These are phyloP conservation scores for Penicillium sp. DNA, from an alignment of 2,329 filamentous ascomycete species.

Conservation along the genomic window DNA sequence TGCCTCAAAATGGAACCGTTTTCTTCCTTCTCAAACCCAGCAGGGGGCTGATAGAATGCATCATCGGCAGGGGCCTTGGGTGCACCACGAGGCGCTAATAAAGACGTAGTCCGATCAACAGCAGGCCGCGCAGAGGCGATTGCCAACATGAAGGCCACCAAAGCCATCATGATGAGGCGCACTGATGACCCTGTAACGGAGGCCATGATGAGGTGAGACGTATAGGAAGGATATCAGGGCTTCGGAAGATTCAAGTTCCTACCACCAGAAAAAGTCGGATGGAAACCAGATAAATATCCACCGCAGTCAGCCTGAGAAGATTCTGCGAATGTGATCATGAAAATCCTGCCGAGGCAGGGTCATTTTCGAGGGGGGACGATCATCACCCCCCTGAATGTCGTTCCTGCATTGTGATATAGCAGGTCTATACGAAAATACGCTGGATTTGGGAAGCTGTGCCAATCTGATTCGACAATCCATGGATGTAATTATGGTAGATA, in stretches of 20 bases:
- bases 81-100: conserved; percentile 1
- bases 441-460: too few relatives aligned
- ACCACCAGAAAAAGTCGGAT: conserved; percentile 1
- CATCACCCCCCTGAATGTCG: conserved; percentile 1
- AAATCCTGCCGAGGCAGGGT: conserved; percentile 14
- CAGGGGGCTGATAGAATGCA: conserved; percentile 33
- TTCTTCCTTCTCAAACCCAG: conserved; percentile 24
- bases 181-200: conserved; percentile 3
- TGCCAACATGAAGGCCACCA: conserved; percentile 16
- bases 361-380: conserved; percentile 7
- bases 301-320: background rate
- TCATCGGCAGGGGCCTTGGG: conserved; percentile 22
- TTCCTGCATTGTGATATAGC: background rate
- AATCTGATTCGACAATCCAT: background rate
- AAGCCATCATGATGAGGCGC: conserved; percentile 11
- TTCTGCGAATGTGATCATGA: conserved; percentile 15
- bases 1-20: conserved; percentile 31
- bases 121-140: conserved; percentile 15
- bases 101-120: background rate
- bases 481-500: background rate
- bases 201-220: conserved; percentile 11
- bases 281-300: conserved; percentile 19
- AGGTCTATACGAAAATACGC: conserved; percentile 1
- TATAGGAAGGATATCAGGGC: background rate
- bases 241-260: conserved; percentile 5